Evolutionary conservation across 371 early-diverging fungal genomes (phyloP), one percentile per base, ranked within the genome.

Genomic region (Phascolomyces articulosus): DNA sequence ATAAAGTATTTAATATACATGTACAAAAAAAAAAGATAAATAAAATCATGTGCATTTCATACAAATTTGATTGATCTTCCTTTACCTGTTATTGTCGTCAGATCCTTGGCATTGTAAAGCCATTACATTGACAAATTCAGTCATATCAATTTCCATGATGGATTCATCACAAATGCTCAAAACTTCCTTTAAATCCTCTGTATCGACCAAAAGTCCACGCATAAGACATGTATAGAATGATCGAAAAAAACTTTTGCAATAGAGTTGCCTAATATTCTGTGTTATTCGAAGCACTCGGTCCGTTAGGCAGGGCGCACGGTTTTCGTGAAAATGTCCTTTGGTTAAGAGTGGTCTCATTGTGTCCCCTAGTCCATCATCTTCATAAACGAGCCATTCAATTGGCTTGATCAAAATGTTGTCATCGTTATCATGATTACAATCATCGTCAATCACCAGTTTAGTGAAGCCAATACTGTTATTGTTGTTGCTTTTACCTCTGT

Each of bases 91-190:
- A 24, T 51, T 51, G 4, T 51, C 51, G 15, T 9, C 4, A 7
- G 51, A 11, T 51, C 23, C 51, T 18, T 20, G 71, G 40, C 78
- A 67, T 53, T 78, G 80, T 59, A 82, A 77, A 11, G 84, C 74
- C 67, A 83, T 74, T 0, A 85, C 85, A 64, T 92, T 91, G 7
- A 93, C 66, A 70, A 87, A 91, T 1, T 78, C 85, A 1, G 93
- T 91, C 16, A 92, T 83, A 72, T 92, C 88, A 41, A 93, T 85
- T 29, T 90, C 87, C 66, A 92, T 83, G 7, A 71, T 64, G 0
- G 85, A 81, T 54, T 90, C 85, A 28, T 82, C 75, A 57, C 91
- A 91, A 3, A 85, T 73, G 16, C 80, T 78, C 28, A 87, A 58
- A 0, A 86, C 87, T 56, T 80, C 85, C 18, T 69, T 75, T 26